Evolutionary conservation across 257 asterid genomes (phyloP).

Genomic region (Osmanthus fragrans): DNA sequence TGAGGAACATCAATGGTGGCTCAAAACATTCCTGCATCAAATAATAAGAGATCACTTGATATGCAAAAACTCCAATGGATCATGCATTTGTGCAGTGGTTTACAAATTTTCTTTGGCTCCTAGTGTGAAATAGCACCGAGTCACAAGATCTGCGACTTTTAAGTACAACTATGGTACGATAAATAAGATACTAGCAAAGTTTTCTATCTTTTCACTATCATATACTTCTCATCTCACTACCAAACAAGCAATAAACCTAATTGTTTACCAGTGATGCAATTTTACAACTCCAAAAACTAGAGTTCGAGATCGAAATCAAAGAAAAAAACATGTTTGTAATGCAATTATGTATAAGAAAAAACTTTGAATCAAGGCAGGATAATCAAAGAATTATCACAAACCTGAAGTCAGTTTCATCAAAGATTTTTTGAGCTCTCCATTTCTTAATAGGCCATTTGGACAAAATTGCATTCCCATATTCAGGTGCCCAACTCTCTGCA

Average conservation of each 20-base stretch:
- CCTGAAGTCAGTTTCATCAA: constrained; percentile 91
- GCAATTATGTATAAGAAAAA: too few relatives aligned
- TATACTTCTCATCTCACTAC: neutral
- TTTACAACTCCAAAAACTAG: neutral
- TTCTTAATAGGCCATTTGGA: constrained; percentile 87
- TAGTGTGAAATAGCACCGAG: neutral
- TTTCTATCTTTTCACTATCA: neutral
- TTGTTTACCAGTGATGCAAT: neutral
- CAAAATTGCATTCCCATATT: constrained; percentile 85
- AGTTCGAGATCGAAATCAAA: too few relatives aligned
- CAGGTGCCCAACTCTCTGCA: constrained; percentile 99
- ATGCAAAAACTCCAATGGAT: neutral
- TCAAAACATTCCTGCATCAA: constrained; percentile 77
- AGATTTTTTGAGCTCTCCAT: constrained; percentile 79
- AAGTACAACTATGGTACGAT: neutral
- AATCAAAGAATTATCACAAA: constrained; percentile 2
- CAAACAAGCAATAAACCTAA: neutral
- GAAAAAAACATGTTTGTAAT: neutral
- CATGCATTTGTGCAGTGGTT: neutral
- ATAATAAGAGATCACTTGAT: neutral
- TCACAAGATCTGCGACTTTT: neutral
- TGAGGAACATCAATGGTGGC: constrained; percentile 92
- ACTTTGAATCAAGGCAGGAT: neutral
- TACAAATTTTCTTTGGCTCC: neutral
- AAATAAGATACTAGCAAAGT: neutral